Evolutionary conservation across 257 asterid species (phyloP), one percentile per base, ranked within the genome.

Genomic region (Handroanthus guayacan): DNA sequence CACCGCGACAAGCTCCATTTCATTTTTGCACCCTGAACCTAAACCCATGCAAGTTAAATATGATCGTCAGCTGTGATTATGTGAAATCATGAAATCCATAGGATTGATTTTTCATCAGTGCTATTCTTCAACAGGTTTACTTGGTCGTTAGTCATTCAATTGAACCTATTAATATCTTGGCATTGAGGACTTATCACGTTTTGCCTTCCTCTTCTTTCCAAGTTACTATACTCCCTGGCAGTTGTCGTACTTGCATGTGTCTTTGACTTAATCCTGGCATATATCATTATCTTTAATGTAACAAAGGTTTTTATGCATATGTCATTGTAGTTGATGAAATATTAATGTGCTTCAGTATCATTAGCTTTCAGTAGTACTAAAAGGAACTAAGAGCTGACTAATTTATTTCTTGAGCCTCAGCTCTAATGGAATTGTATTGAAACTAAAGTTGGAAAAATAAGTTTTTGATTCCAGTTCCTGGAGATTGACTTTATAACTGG

Each of bases 221-320:
- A 61, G 39, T 7, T 71, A 48, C 51, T 8, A 37, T 55, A 2
- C 25, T 76, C 16, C 68, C 44, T 6, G 41, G 78, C 58, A 66
- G 79, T 39, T 63, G 37, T 65, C 58, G 9, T 36, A 73, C 81
- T 74, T 72, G 43, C 47, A 36, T 41, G 44, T 43, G 13, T 62
- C 14, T 1, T 38, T 50, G 60, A 67, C 2, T 13, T 13, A 14
- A 8, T 13, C 57, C 13, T 34, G 3, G 7, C 9, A 17, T 20
- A 6, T 6, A 62, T 37, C 5, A 34, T 14, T 7, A 39, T 39
- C 3, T 5, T 1, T 62, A 16, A 20, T 60, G 43, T 43, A 43
- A 62, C 48, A 54, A 41, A 16, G 52, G 62, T 44, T 31, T 45
- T 45, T 18, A 25, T 20, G 38, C 25, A 0, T 74, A 7, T 34